Evolutionary conservation across 371 early-diverging fungal species (phyloP), one percentile per base, ranked within the genome.

Genomic region (Mortierella sp.): DNA sequence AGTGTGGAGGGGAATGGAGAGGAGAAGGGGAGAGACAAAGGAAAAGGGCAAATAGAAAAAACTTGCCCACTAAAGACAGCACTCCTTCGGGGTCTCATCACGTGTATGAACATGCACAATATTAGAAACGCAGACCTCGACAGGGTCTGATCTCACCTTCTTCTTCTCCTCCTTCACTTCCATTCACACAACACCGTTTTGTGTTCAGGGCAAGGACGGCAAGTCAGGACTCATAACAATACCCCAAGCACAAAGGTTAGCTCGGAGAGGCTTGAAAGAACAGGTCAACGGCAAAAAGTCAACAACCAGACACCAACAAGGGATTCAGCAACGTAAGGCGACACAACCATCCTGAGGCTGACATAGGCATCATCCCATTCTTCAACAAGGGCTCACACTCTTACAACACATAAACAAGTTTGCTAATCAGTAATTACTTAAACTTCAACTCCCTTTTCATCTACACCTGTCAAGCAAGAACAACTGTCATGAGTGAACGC

Each of bases 401-500:
- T 38, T 19, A 8, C 65, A 7, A 60, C 28, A n/a, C 10, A 28
- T 31, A 60, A 60, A 14, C 60, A 60, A 31, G 21, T 63, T 63
- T 68, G 68, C 68, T 26, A 52, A 34, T 47, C 50, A 63, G 34
- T 34, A 70, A n/a, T 28, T 16, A 16, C 2, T 52, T 47, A 11
- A 50, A 50, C 28, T 3, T 3, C 73, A 50, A 31, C 24, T 21
- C 34, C 54, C 72, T 45, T 10, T 38, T 65, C 38, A 45, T 57
- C 52, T 52, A n/a, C 42, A 70, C 31, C 50, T 34, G 45, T 55
- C 79, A 48, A 0, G 54, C 44, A 19, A 21, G 60, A 34, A 34
- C 63, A 19, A 48, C 26, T 42, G 45, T 70, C 63, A 84, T 84
- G 84, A 80, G 84, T 24, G 80, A 76, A 72, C 70, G 70, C 38